Evolutionary conservation across 768 basidiomycete genomes (phyloP), one percentile per base, ranked within the genome.

Genomic region (Kwoniella mangroviensis): DNA sequence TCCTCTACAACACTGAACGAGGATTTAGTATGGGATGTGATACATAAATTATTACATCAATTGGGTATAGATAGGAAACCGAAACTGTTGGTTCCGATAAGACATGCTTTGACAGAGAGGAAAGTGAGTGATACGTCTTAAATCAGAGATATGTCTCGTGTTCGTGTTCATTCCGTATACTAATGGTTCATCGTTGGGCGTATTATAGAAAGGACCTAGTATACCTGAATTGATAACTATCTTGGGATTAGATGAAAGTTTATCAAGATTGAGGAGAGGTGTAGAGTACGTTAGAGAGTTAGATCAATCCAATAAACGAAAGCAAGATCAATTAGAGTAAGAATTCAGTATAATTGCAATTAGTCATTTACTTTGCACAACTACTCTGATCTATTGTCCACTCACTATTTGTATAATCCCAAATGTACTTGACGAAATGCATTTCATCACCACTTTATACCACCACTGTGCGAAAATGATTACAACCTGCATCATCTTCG

Each of bases 21-120:
- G 13, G 71, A 85, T 11, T 68, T 77, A 9, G 73, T 76, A 1
- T 89, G 86, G 87, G 80, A 85, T 6, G 71, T 77, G 12, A 76
- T 82, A 19, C 82, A 84, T 19, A 52, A 55, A 1, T 58, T 76
- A 15, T 56, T 74, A 17, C 55, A 65, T 21, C 51, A 64, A 49
- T 19, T 73, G 2, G 41, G 64, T 2, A 49, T 74, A 26, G 65
- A 73, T 49, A 68, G 63, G n/a, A 76, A 76, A 54, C 90, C 87
- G 62, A 73, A 84, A 22, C 88, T 92, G 73, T 90, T 94, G 89
- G 90, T 87, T 1, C 86, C 88, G 0, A 82, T 96, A 61, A 84
- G 95, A 63, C 88, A 92, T 78, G 91, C 90, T 3, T 79, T 97
- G 73, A 94, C 91, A 1, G 94, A 90, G 2, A 88, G 89, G 84